Evolutionary conservation across 495 filamentous ascomycete genomes (phyloP), one percentile per base, ranked within the genome.

Genomic region (Penicillium pancosmium): DNA sequence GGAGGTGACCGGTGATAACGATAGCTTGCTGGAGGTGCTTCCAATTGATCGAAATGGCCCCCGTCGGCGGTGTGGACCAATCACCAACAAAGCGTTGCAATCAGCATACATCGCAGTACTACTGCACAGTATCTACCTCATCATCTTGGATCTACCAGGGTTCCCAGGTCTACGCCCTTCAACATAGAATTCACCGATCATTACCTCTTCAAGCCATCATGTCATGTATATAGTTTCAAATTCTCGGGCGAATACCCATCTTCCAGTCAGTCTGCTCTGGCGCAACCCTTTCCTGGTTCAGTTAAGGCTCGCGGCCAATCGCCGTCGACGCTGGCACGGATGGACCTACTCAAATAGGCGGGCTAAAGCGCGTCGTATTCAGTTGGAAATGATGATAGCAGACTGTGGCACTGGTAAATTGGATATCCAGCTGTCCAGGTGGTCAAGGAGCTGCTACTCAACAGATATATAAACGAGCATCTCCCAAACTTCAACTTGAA

Each of bases 51-150:
- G 34, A 54, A 46, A 46, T 48, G 46, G 41, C 16, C 53, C 53
- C 68, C 69, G 38, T 52, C 50, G 73, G 74, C 66, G 69, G 53
- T 66, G 56, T 55, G 59, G 50, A 53, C 74, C 74, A 77, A 77
- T 75, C 65, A 71, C 52, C 49, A 25, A 35, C 8, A 11, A 15
- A 19, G 35, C 12, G 60, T 70, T 66, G 46, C 38, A 44, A 52
- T 53, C 51, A 38, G 35, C 3, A 38, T 38, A 21, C 19, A 36
- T 36, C 2, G 12, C 40, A 43, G 13, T 23, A 23, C 2, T 21
- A 21, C 19, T 21, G 19, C 2, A 21, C 19, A 21, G 19, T 21
- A 21, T 21, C 19, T 21, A 21, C 19, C 19, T 21, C 2, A 21
- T 23, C 23, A 23, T 23, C 23, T 23, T 23, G 23, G 23, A 23